A percentile compares a stretch with the other conserved stretches of the same genome.
phyloP scores from a whole-genome alignment of 129 eudicot genomes.

The Saussurea involucrata region DNA sequence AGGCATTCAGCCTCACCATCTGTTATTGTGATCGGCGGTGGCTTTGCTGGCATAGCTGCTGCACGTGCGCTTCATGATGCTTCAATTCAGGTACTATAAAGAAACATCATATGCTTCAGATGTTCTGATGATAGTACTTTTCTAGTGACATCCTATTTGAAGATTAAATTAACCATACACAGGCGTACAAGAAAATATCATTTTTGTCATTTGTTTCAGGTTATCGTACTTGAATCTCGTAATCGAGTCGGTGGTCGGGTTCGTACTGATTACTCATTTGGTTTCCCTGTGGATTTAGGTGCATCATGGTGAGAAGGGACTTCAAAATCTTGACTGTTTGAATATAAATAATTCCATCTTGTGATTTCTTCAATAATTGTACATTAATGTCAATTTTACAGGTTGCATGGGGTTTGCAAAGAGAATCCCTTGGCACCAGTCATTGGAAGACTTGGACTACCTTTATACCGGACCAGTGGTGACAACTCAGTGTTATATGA shows the following conservation, averaged over 20 bases:
- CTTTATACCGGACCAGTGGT: conserved; percentile 95
- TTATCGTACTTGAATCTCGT: conserved; percentile 81
- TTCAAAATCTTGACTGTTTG: neutral
- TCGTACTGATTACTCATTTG: conserved; percentile 89
- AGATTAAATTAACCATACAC: neutral
- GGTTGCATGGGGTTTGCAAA: conserved; percentile 98
- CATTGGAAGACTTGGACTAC: conserved; percentile 85
- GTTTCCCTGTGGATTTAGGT: conserved; percentile 96
- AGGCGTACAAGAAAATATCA: neutral
- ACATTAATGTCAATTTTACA: conserved; percentile 21
- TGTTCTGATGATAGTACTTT: neutral
- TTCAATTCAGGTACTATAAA: conserved; percentile 72
- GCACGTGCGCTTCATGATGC: conserved; percentile 98
- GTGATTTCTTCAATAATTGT: neutral
- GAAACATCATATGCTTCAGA: neutral
- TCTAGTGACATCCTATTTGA: neutral
- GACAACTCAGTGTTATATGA: conserved; percentile 97
- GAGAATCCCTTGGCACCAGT: conserved; percentile 97
- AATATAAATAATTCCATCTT: neutral
- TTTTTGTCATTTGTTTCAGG: conserved; percentile 39
- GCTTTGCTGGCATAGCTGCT: conserved; percentile 90
- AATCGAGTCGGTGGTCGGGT: conserved; percentile 94
- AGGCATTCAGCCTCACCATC: conserved; percentile 66
- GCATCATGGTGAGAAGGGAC: conserved; percentile 79
- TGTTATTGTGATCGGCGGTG: conserved; percentile 88